Evolutionary conservation across 2,329 filamentous ascomycete genomes (phyloP).

Genomic region (Clonostachys byssicola): DNA sequence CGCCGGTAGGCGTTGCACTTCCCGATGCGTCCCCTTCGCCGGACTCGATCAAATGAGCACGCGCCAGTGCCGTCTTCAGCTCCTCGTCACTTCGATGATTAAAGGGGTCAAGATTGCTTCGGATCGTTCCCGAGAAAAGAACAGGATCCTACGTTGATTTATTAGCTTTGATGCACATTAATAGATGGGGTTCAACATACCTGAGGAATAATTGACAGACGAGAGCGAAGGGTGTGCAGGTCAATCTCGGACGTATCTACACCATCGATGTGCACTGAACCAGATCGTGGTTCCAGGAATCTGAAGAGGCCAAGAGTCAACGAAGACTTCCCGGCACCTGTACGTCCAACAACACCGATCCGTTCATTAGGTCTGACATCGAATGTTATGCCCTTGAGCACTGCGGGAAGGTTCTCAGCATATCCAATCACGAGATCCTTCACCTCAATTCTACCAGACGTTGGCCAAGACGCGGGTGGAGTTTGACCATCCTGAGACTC

Average conservation of each 20-base stretch:
- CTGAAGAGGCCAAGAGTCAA: conserved; percentile 74
- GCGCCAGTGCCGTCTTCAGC: conserved; percentile 63
- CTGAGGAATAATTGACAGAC: conserved; percentile 75
- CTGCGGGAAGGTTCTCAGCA: conserved; percentile 64
- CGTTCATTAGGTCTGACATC: conserved; percentile 62
- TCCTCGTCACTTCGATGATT: conserved; percentile 64
- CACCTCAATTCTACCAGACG: conserved; percentile 69
- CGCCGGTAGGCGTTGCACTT: conserved; percentile 22
- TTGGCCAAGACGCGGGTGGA: conserved; percentile 71
- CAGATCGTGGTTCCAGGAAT: conserved; percentile 66
- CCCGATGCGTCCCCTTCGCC: conserved; percentile 27
- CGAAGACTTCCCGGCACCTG: conserved; percentile 74
- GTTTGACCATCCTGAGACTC: conserved; percentile 59
- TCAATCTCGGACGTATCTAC: conserved; percentile 70
- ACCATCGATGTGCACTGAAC: conserved; percentile 67
- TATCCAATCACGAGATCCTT: conserved; percentile 68
- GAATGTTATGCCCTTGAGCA: conserved; percentile 68
- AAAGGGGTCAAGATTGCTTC: conserved; percentile 75
- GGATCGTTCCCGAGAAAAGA: conserved; percentile 74
- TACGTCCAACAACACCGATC: conserved; percentile 73
- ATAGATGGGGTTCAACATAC: conserved; percentile 11
- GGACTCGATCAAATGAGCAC: conserved; percentile 61
- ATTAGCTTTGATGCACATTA: background rate
- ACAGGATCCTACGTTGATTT: conserved; percentile 59
- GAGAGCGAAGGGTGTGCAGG: conserved; percentile 65